These are phyloP conservation scores for Rubia tinctorum DNA, from an alignment of 305 asterid genomes.

Conservation along the genomic window DNA sequence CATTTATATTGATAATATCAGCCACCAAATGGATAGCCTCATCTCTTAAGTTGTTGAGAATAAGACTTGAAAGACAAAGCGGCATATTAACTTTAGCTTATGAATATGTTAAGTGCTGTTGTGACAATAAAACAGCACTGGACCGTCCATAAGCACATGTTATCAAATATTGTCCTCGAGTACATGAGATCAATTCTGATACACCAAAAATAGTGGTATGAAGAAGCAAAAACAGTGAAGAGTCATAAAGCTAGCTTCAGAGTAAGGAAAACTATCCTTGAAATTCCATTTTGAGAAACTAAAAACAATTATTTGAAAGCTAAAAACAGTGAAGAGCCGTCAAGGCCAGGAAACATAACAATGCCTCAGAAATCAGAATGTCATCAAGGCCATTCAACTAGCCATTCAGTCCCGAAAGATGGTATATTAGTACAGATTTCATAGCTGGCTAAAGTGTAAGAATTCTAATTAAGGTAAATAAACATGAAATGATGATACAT, in stretches of 20 bases:
- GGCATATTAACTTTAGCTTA: slow-evolving; percentile 23
- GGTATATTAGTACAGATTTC: slow-evolving; percentile 23
- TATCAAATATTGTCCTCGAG: neutral
- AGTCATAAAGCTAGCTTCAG: neutral
- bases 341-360: neutral
- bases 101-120: slow-evolving; percentile 25
- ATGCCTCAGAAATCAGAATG: slow-evolving; percentile 42
- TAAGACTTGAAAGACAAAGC: slow-evolving; percentile 16
- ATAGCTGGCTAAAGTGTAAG: slow-evolving; percentile 18
- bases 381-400: slow-evolving; percentile 21
- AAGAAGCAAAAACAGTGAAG: no score
- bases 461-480: neutral
- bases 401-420: slow-evolving; percentile 48
- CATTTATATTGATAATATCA: slow-evolving; percentile 1
- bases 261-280: neutral
- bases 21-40: slow-evolving; percentile 23
- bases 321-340: no score
- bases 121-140: slow-evolving; percentile 20
- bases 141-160: slow-evolving; percentile 37
- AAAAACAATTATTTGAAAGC: neutral
- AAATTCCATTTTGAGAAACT: neutral
- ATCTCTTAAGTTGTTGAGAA: neutral
- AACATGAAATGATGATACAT: neutral
- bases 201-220: neutral
- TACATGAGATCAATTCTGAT: no score